These are phyloP conservation scores for Penicillium sp. DNA, from an alignment of 2,329 filamentous ascomycete genomes.

Conservation along the genomic window DNA sequence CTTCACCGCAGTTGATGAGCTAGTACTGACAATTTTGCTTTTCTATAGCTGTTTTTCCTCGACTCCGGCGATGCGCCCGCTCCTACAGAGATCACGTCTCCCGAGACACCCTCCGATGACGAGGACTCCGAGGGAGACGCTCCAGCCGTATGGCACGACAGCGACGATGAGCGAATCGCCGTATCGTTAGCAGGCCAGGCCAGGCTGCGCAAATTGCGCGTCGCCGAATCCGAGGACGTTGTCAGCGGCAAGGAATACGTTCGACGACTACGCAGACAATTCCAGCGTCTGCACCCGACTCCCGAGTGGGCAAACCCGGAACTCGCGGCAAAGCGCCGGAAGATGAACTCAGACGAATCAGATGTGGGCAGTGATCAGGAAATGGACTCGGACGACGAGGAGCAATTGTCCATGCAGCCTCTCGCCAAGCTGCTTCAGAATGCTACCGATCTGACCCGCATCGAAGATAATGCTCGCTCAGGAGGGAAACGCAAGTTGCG, in stretches of 20 bases:
- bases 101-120: conserved; percentile 41
- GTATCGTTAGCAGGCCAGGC: conserved; percentile 76
- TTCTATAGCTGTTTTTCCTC: conserved; percentile 69
- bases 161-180: conserved; percentile 84
- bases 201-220: conserved; percentile 77
- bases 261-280: conserved; percentile 75
- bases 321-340: conserved; percentile 48
- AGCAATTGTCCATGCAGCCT: conserved; percentile 67
- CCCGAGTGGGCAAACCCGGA: conserved; percentile 61
- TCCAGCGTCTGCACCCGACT: conserved; percentile 58
- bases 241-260: conserved; percentile 85
- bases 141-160: conserved; percentile 76
- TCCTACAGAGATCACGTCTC: conserved; percentile 29
- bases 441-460: conserved; percentile 62
- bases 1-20: neutral
- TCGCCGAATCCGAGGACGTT: conserved; percentile 78
- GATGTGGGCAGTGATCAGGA: conserved; percentile 52
- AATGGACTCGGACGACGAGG: conserved; percentile 58
- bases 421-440: conserved; percentile 77
- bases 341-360: conserved; percentile 31
- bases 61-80: conserved; percentile 61
- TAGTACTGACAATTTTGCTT: neutral
- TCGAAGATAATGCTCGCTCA: conserved; percentile 46
- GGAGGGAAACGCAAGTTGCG: conserved; percentile 69
- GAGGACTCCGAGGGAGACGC: conserved; percentile 32